These are phyloP conservation scores for Ilex paraguariensis DNA, from an alignment of 305 asterid genomes.

Conservation along the genomic window DNA sequence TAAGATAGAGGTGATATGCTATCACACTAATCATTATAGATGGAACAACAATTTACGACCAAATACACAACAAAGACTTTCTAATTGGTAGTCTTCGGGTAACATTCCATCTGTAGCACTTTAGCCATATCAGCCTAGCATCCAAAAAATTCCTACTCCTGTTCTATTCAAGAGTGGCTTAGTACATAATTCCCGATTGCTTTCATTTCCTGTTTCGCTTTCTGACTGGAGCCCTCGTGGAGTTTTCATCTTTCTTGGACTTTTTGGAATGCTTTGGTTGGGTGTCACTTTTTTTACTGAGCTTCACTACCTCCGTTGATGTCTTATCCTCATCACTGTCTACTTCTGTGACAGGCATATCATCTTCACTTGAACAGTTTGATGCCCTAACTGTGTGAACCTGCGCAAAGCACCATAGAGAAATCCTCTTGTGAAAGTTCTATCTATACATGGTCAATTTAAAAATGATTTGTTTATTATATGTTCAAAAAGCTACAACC, in stretches of 20 bases:
- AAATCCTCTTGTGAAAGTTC: neutral
- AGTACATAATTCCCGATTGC: too few relatives aligned
- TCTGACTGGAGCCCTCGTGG: constrained; percentile 20
- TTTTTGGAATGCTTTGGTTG: constrained; percentile 17
- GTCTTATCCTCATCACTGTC: constrained; percentile 28
- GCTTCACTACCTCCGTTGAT: constrained; percentile 14
- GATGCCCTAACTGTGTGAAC: constrained; percentile 63
- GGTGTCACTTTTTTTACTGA: constrained; percentile 11
- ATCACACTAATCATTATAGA: too few relatives aligned
- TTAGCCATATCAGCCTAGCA: too few relatives aligned
- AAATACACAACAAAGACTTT: too few relatives aligned
- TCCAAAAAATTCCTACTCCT: too few relatives aligned
- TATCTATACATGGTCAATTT: neutral
- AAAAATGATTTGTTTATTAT: neutral
- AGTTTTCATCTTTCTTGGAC: constrained; percentile 17
- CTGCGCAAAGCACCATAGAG: constrained; percentile 24
- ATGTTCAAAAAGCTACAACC: neutral
- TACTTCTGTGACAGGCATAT: constrained; percentile 10
- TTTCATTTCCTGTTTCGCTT: constrained; percentile 51
- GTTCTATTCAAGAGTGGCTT: too few relatives aligned
- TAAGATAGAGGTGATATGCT: too few relatives aligned
- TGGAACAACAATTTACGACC: too few relatives aligned
- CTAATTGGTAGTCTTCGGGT: too few relatives aligned
- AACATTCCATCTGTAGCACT: too few relatives aligned
- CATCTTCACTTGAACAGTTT: constrained; percentile 15